Evolutionary conservation across 495 filamentous ascomycete genomes (phyloP).

Genomic region (Immersiella caudata): DNA sequence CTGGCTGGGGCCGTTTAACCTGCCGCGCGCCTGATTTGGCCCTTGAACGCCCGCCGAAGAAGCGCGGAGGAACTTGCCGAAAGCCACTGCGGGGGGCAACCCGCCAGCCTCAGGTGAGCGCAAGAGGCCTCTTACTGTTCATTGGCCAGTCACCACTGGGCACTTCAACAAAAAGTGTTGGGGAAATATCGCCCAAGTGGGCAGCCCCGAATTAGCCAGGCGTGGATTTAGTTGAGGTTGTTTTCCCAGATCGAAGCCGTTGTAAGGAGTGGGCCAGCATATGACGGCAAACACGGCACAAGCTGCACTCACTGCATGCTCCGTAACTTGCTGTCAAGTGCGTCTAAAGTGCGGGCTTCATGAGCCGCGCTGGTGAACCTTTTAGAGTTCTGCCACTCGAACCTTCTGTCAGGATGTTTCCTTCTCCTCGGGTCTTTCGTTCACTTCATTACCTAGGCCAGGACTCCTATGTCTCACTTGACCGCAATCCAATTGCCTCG

Average conservation of each 20-base stretch:
- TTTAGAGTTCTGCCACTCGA: neutral
- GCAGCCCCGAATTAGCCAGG: neutral
- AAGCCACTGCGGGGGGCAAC: neutral
- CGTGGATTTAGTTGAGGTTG: constrained; percentile 2
- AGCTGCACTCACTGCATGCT: neutral
- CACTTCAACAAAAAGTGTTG: constrained; percentile 10
- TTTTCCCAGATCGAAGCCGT: neutral
- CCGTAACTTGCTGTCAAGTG: neutral
- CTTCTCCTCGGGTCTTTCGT: neutral
- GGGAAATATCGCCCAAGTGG: constrained; percentile 1
- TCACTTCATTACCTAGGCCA: neutral
- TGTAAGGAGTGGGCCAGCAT: neutral
- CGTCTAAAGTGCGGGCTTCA: neutral
- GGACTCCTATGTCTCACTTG: neutral
- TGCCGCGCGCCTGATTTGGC: constrained; percentile 33
- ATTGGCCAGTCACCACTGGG: constrained; percentile 17
- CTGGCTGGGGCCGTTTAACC: constrained; percentile 3
- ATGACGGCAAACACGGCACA: neutral
- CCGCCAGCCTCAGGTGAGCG: constrained; percentile 21
- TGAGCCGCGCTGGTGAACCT: neutral
- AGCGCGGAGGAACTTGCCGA: constrained; percentile 1
- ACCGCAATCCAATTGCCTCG: neutral
- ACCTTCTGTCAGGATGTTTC: neutral
- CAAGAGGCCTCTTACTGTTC: constrained; percentile 24
- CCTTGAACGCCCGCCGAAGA: neutral